Evolutionary conservation across 177 flowering plant species (phyloP), one percentile per base, ranked within the genome.

Genomic region (Vitis hybrid): DNA sequence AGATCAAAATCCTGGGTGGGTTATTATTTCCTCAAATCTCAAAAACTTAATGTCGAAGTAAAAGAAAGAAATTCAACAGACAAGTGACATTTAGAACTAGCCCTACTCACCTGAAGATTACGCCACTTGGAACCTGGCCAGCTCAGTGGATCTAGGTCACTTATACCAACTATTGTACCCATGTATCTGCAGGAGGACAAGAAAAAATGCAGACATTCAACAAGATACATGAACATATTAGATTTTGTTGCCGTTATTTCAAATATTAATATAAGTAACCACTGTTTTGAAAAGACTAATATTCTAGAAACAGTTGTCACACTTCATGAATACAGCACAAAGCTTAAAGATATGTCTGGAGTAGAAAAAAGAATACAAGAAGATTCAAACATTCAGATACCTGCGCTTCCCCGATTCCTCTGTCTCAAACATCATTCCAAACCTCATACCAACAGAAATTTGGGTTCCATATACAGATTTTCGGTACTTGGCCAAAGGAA

Each of bases 51-150:
- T 1, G 10, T 26, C 31, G 0, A n/a, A 31, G 50, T 8, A 55
- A 51, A 67, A 18, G 10, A 31, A 1, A 15, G n/a, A 9, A 16
- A n/a, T 18, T 19, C 18, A 7, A 29, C 10, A 51, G 8, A 20
- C 7, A 48, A 26, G 18, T 14, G 2, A 67, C 0, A n/a, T 15
- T 53, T 19, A 39, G 12, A 53, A 67, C 12, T 50, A 63, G 64
- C 51, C 15, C 56, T 62, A 55, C 14, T 50, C 56, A 94, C 99
- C 91, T 94, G 98, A 82, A 97, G 84, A 82, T 89, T 92, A 14
- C 94, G 90, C 98, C 99, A 97, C 75, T 90, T 97, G 2, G 98
- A 94, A 76, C 88, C 82, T 55, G 98, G 98, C 99, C 99, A 94
- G 65, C 94, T 84, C 39, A 94, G 76, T 39, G 98, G 94, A 80